Conservation (phyloP, 2,329 filamentous ascomycete species). For the Sporothrix inflata region DNA sequence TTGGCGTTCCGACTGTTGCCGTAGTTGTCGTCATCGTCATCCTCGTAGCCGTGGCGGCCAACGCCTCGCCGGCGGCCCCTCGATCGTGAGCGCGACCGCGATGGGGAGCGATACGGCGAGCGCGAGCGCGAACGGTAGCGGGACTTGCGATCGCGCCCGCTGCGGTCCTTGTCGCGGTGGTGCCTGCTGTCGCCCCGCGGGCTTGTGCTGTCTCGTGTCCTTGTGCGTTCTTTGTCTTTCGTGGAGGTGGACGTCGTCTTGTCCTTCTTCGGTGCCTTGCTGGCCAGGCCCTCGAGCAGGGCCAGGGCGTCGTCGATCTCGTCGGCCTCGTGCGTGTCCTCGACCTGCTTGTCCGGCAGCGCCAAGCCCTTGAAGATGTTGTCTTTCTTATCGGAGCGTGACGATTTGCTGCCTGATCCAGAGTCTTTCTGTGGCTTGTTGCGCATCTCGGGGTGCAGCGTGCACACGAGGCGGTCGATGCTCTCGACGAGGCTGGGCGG, state of each 20-base stretch:
- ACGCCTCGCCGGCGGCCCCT: constrained; percentile 48
- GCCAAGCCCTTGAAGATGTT: constrained; percentile 89
- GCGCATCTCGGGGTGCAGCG: constrained; percentile 91
- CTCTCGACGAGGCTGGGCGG: constrained; percentile 92
- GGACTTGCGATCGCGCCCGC: constrained; percentile 45
- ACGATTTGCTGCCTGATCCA: constrained; percentile 25
- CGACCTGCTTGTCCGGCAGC: constrained; percentile 73
- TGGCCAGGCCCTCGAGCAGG: constrained; percentile 82
- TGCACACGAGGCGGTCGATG: constrained; percentile 83
- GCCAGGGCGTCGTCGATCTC: constrained; percentile 92
- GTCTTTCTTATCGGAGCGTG: constrained; percentile 45
- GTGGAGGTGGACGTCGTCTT: background rate
- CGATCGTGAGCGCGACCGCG: constrained; percentile 48
- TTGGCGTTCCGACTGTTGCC: constrained; percentile 42
- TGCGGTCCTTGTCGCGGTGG: constrained; percentile 47
- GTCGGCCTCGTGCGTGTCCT: constrained; percentile 48
- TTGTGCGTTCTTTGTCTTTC: constrained; percentile 30
- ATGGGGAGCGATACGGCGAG: constrained; percentile 41
- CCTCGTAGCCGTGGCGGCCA: constrained; percentile 22
- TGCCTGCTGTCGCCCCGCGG: constrained; percentile 29
- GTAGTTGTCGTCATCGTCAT: constrained; percentile 29
- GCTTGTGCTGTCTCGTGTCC: constrained; percentile 31
- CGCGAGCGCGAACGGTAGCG: constrained; percentile 47
- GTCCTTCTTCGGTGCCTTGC: constrained; percentile 53
- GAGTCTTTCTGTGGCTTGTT: constrained; percentile 45